Base-by-base conservation (phyloP, 345 rosid species). In the Aquilaria malaccensis region DNA sequence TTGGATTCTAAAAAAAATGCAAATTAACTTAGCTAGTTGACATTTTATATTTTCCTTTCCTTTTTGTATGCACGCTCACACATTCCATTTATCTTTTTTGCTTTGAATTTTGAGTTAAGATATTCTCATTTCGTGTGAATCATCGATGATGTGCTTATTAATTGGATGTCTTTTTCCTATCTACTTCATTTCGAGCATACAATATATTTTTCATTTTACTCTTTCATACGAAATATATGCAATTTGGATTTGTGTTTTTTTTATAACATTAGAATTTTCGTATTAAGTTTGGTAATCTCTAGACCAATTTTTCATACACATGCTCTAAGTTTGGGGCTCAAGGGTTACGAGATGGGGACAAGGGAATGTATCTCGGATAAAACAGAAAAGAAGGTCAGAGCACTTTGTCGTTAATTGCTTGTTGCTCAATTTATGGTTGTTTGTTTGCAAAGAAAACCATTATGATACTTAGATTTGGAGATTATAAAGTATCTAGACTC, bases 321-420 rank as follows among this genome's bases (percentile, higher is more conserved):
- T 22, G 22, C 22, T 30, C 7, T 13, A 94, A 97, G 85, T 91
- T 90, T 61, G 99, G 88, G 79, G 97, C 99, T 67, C 70, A 82
- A 68, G 99, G 90, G 67, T 65, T 94, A 64, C 89, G 99, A 43
- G 96, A 94, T 70, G 97, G 99, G 46, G 95, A 91, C 73, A 90
- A 94, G 75, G 97, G 93, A 63, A 72, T 63, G 54, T 91, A 86
- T 80, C 93, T 88, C 67, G 83, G 97, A 94, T 74, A 94, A 80
- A 79, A 83, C 96, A 6, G 99, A 90, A 74, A 90, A 85, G 82
- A 94, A 91, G 97, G 99, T 88, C 55, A 32, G 31, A 30, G 12
- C 41, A 52, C 46, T 41, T 56, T 49, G 29, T 37, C 2, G 3
- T 11, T 13, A 56, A 2, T 50, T n/a, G 41, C 60, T 3, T 43